phyloP scores from a whole-genome alignment of 176 grass and related monocot species.

The Zoysia japonica region DNA sequence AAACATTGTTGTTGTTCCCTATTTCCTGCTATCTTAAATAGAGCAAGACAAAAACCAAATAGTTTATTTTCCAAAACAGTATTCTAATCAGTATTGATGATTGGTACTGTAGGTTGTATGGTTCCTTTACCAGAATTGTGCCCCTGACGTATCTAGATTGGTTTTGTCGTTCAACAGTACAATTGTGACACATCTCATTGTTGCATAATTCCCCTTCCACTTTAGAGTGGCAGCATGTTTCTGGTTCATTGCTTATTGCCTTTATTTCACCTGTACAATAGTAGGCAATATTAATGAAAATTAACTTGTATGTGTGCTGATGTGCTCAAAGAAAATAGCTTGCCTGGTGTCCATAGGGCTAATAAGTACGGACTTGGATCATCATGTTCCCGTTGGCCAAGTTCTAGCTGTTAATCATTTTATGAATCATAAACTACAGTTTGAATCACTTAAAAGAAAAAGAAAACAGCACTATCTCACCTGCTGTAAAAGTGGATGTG shows the following conservation, averaged over 20 bases:
- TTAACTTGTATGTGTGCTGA: conserved; percentile 2
- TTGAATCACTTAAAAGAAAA: conserved; percentile 30
- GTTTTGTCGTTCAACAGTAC: conserved; percentile 50
- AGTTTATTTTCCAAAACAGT: conserved; percentile 27
- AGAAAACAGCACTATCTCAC: conserved; percentile 47
- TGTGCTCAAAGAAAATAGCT: conserved; percentile 32
- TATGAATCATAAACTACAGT: conserved; percentile 34
- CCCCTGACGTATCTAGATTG: conserved; percentile 71
- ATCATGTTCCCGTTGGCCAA: conserved; percentile 68
- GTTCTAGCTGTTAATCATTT: conserved; percentile 67
- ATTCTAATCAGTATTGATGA: conserved; percentile 22
- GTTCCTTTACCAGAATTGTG: conserved; percentile 77
- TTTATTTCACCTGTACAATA: conserved; percentile 59
- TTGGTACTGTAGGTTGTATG: conserved; percentile 29
- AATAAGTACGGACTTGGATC: conserved; percentile 92
- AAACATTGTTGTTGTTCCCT: neutral
- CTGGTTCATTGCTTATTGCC: conserved; percentile 46
- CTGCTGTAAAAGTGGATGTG: conserved; percentile 62
- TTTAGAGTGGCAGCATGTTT: conserved; percentile 44
- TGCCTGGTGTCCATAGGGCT: conserved; percentile 72
- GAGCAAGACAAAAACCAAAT: neutral
- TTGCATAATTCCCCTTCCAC: conserved; percentile 54
- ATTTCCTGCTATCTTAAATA: too few species aligned
- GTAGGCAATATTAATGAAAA: conserved; percentile 24
- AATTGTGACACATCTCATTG: conserved; percentile 48